phyloP scores from a whole-genome alignment of 208 protist genomes.

The Polymyxa betae region DNA sequence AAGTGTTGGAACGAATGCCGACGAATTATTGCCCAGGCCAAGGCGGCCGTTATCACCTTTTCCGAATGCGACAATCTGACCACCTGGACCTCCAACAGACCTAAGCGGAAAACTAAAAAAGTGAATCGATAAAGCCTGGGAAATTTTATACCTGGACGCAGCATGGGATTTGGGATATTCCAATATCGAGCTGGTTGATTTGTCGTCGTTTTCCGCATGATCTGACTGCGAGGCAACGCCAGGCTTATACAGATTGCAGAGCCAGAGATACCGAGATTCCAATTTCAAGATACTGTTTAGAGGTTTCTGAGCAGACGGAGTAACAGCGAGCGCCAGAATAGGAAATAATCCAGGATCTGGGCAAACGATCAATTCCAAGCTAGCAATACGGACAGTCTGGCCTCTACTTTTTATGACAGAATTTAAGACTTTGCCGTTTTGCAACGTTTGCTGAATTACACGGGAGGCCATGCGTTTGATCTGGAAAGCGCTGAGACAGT shows the following conservation, averaged over 20 bases:
- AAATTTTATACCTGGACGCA: too few relatives aligned
- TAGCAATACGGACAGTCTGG: background rate
- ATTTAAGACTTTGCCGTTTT: background rate
- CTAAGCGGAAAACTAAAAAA: too few relatives aligned
- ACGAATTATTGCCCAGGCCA: background rate
- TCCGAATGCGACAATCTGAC: constrained; percentile 26
- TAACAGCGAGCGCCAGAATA: background rate
- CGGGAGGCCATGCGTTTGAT: constrained; percentile 13
- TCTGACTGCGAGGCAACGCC: too few relatives aligned
- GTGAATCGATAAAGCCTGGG: too few relatives aligned
- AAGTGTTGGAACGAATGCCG: background rate
- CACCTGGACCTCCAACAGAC: background rate
- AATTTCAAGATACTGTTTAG: background rate
- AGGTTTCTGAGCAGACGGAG: background rate
- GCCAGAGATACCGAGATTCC: background rate
- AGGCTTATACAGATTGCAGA: too few relatives aligned
- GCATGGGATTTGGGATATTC: too few relatives aligned
- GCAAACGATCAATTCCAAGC: background rate
- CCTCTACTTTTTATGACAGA: background rate
- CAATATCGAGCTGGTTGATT: too few relatives aligned
- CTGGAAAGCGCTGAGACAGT: background rate
- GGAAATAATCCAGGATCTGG: background rate
- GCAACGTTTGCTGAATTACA: background rate
- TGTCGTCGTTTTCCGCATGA: too few relatives aligned
- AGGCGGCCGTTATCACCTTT: constrained; percentile 36